Percentiles rank a stretch among this genome's conserved stretches.
Evolutionary conservation across 2,329 filamentous ascomycete genomes (phyloP).

Genomic region (Pezicula neosporulosa): DNA sequence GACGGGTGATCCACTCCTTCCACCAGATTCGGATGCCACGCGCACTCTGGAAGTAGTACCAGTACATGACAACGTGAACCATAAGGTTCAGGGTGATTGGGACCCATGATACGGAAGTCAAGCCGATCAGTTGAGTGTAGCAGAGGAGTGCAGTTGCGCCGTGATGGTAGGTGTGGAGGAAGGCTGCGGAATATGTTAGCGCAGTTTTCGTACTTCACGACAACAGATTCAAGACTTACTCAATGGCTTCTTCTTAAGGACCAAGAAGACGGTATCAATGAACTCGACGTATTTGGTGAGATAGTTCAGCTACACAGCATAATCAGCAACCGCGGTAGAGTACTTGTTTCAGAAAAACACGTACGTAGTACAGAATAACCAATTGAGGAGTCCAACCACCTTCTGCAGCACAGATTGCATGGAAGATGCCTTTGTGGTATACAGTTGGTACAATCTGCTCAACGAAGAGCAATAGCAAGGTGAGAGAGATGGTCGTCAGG

Average conservation of each 20-base stretch:
- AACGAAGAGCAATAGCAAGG: conserved; percentile 78
- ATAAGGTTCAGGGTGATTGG: conserved; percentile 87
- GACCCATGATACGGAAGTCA: conserved; percentile 93
- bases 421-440: conserved; percentile 78
- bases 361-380: conserved; percentile 93
- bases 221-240: conserved; percentile 46
- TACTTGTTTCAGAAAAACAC: conserved; percentile 33
- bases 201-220: not conserved
- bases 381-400: conserved; percentile 94
- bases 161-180: conserved; percentile 99
- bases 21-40: conserved; percentile 96
- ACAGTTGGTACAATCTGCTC: conserved; percentile 89
- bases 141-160: conserved; percentile 94
- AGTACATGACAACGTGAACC: conserved; percentile 99
- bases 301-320: conserved; percentile 75
- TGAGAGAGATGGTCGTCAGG: conserved; percentile 79
- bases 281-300: conserved; percentile 97
- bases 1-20: conserved; percentile 99
- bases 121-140: conserved; percentile 94
- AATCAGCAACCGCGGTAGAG: conserved; percentile 32
- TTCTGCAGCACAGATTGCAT: conserved; percentile 74
- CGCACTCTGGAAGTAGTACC: conserved; percentile 99
- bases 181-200: conserved; percentile 53
- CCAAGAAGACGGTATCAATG: conserved; percentile 92
- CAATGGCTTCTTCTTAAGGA: conserved; percentile 99